Base-by-base conservation (phyloP, 2,329 filamentous ascomycete species). In the Colletotrichum theobromicola region DNA sequence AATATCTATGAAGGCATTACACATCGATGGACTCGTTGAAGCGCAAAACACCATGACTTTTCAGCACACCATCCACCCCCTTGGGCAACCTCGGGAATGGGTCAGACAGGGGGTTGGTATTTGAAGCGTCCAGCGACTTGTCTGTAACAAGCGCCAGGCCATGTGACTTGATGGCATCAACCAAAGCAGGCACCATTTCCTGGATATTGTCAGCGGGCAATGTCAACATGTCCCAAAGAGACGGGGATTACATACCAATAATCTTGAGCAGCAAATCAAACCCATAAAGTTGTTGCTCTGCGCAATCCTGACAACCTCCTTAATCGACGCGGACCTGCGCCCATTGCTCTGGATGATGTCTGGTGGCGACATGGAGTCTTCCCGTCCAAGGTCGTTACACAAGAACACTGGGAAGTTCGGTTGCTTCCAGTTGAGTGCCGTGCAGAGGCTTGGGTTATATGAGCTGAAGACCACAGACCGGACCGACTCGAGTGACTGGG, bases 251-350 rank as follows among this genome's bases (percentile, higher is more conserved):
- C 93, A 80, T 89, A 97, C 95, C 87, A 99, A 84, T 77, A 99
- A 88, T 78, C 94, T 91, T 35, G 95, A 96, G 78, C 93, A 95
- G 85, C 96, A 98, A 75, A 98, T 94, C 80, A 99, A 83, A 4
- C 97, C 97, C 97, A 99, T 99, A 78, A 99, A 95, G 82, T 99
- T 99, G 83, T 99, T 99, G 82, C 93, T 94, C 84, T 97, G 94
- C 26, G 96, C 96, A 81, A 98, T 95, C 77, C 96, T 91, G 16
- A 98, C 97, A 6, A 95, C 95, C 83, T 99, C 96, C 85, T 98
- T 99, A 78, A 98, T 95, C 7, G 95, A 98, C 77, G 93, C 93
- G 16, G 93, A 94, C 62, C 92, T 91, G 70, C 93, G 90, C 18
- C 94, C 95, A 77, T 92, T 94, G 78, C 89, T 86, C 74, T 84